Base-by-base conservation (phyloP, 1,284 basidiomycete species). In the Cutaneotrichosporon sp. region DNA sequence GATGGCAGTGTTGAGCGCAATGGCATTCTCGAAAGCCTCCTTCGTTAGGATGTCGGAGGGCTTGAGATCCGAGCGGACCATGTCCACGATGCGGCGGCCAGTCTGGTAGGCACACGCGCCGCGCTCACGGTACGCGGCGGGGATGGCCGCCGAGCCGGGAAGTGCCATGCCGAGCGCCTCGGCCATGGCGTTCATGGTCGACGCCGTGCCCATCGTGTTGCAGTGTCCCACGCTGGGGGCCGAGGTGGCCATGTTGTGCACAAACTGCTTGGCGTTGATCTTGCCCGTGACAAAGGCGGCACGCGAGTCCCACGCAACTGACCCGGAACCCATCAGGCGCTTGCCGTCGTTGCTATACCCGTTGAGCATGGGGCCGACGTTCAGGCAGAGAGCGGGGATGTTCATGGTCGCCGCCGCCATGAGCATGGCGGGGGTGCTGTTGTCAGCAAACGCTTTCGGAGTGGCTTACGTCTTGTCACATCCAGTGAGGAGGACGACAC, bases 161-260 rank as follows among this genome's bases (percentile, higher is more conserved):
- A 97, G 82, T 20, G 91, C 91, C 85, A 97, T 90, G 34, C 94
- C 95, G 65, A 97, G 84, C 1, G 91, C 92, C 79, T 97, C 94
- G 42, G 95, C 84, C 20, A 88, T 87, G 36, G 89, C 89, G 67
- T 90, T 91, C 91, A 94, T 93, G 2, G 92, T 93, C 67, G 65
- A 70, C 16, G 73, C 74, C 3, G 75, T 76, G 29, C 78, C 78
- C 70, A 80, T 75, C 13, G 78, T 80, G 65, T 80, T 80, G 64
- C 78, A 80, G 66, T 79, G 77, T 3, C 77, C 75, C 13, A 68
- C 65, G 46, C 64, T 58, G 51, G 75, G 75, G 1, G 76, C 77
- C 4, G 75, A 76, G 6, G 73, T 64, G 27, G 70, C 74, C 22
- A 79, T 71, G 56, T 75, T 62, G 58, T 68, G 70, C 51, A 76